Evolutionary conservation across 106 monocot species (phyloP).

Genomic region (Vanilla planifolia): DNA sequence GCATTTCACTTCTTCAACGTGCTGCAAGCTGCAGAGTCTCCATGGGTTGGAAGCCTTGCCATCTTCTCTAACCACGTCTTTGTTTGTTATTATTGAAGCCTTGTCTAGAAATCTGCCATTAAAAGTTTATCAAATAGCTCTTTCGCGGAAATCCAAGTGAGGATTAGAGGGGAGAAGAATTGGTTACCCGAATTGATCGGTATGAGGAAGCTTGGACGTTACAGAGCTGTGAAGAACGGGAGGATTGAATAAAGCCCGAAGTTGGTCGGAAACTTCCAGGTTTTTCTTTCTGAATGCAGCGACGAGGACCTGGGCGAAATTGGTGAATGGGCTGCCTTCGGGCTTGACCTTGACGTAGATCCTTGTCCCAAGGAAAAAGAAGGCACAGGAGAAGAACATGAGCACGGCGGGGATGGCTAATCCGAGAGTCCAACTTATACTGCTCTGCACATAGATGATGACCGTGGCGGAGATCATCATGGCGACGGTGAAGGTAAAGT

Average conservation of each 20-base stretch:
- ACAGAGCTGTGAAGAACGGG: slow-evolving; percentile 11
- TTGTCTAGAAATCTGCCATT: slow-evolving; percentile 39
- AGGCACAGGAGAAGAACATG: slow-evolving; percentile 52
- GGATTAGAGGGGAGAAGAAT: too few species aligned
- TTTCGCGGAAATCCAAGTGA: too few species aligned
- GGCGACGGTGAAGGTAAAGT: slow-evolving; percentile 69
- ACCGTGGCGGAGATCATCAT: slow-evolving; percentile 69
- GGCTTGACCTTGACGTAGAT: slow-evolving; percentile 66
- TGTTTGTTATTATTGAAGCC: slow-evolving; percentile 20
- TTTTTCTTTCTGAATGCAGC: slow-evolving; percentile 23
- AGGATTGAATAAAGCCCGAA: slow-evolving; percentile 17
- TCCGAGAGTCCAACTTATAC: slow-evolving; percentile 69
- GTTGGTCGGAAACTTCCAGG: not conserved
- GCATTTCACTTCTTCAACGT: slow-evolving; percentile 66
- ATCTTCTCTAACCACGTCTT: slow-evolving; percentile 17
- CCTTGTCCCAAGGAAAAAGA: slow-evolving; percentile 55
- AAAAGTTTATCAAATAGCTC: too few species aligned
- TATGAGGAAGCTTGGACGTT: slow-evolving; percentile 47
- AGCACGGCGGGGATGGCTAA: slow-evolving; percentile 53
- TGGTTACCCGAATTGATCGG: slow-evolving; percentile 54
- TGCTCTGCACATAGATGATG: slow-evolving; percentile 80
- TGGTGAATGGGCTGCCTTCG: slow-evolving; percentile 59
- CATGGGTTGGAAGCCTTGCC: slow-evolving; percentile 19
- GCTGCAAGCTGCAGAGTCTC: slow-evolving; percentile 37
- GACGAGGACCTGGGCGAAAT: slow-evolving; percentile 33